Evolutionary conservation across 495 filamentous ascomycete species (phyloP).

Genomic region (Daldinia bambusicola): DNA sequence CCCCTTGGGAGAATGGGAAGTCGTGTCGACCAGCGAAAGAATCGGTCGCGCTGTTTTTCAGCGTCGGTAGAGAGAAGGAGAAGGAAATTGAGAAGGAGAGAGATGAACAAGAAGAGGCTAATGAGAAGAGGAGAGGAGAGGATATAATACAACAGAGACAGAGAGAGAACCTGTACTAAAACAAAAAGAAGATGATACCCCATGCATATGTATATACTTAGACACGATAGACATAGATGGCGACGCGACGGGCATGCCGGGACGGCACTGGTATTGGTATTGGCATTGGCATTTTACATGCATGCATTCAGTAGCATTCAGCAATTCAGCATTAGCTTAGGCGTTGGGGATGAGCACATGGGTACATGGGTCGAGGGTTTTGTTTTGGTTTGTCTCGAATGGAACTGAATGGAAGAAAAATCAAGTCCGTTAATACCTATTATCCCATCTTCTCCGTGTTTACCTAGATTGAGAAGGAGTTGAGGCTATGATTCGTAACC

Average conservation of each 20-base stretch:
- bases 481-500: too few relatives aligned
- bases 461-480: too few relatives aligned
- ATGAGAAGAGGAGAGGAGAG: too few relatives aligned
- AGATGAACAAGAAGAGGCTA: too few relatives aligned
- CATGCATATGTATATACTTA: neutral
- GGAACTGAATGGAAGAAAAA: neutral
- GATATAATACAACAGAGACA: too few relatives aligned
- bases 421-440: neutral
- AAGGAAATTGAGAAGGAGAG: neutral
- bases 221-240: neutral
- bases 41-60: too few relatives aligned
- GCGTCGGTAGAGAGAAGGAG: neutral
- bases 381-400: neutral
- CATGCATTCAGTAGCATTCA: neutral
- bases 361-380: neutral
- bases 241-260: neutral
- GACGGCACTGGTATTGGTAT: too few relatives aligned
- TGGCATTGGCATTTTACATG: constrained; percentile 3
- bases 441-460: neutral
- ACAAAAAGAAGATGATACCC: neutral
- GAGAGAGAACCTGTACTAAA: neutral
- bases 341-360: neutral
- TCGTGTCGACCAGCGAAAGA: too few relatives aligned
- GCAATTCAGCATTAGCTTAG: neutral
- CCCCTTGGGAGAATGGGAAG: too few relatives aligned